Conservation (phyloP, 2,329 filamentous ascomycete genomes). For the Xylogone sp. region DNA sequence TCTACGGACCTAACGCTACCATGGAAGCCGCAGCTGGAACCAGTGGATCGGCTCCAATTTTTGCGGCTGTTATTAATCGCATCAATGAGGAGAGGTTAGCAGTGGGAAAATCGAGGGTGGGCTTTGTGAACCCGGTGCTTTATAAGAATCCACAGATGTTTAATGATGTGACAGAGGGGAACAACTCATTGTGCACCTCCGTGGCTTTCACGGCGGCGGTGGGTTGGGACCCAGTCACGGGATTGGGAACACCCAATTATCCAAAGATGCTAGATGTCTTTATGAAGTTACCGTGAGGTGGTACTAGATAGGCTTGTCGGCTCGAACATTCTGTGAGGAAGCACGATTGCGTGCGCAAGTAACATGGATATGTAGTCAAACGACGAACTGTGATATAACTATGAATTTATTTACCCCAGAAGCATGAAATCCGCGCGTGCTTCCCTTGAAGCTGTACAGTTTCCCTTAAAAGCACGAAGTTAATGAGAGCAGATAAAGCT, state of each 20-base stretch:
- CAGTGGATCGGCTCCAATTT: background rate
- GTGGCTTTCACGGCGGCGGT: background rate
- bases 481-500: too few relatives aligned
- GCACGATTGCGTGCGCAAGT: too few relatives aligned
- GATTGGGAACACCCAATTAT: slow-evolving; percentile 24
- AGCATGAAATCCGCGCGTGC: too few relatives aligned
- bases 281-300: slow-evolving; percentile 18
- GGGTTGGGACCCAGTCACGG: slow-evolving; percentile 30
- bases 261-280: slow-evolving; percentile 8
- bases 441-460: too few relatives aligned
- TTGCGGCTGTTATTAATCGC: slow-evolving; percentile 32
- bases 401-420: too few relatives aligned
- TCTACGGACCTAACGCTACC: background rate
- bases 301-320: too few relatives aligned
- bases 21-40: background rate
- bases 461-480: too few relatives aligned
- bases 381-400: too few relatives aligned
- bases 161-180: background rate
- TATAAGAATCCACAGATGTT: slow-evolving; percentile 19
- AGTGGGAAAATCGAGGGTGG: slow-evolving; percentile 30
- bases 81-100: slow-evolving; percentile 37
- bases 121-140: slow-evolving; percentile 33
- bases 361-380: too few relatives aligned
- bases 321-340: too few relatives aligned
- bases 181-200: background rate